These are phyloP conservation scores for Wallacemonas rigidus DNA, from an alignment of 208 protist genomes.

Conservation along the genomic window DNA sequence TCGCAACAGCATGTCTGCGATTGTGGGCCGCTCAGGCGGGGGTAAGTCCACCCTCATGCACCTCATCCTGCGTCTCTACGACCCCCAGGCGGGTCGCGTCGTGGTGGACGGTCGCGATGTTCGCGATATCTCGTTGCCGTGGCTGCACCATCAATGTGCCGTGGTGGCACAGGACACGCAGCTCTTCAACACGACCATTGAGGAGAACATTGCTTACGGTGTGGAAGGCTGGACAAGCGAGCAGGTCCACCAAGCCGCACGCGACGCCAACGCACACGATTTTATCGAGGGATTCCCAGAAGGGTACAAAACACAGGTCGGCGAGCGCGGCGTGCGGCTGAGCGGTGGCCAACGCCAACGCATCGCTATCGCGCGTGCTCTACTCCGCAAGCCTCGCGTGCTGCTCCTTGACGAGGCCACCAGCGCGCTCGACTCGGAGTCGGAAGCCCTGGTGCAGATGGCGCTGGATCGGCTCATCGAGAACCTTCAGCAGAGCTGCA, in stretches of 20 bases:
- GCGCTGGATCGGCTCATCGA: conserved; percentile 67
- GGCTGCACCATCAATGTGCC: conserved; percentile 69
- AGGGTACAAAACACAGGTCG: conserved; percentile 49
- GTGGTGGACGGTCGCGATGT: conserved; percentile 37
- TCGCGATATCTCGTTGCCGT: conserved; percentile 34
- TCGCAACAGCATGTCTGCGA: conserved; percentile 29
- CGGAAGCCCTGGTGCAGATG: conserved; percentile 90
- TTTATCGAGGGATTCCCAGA: conserved; percentile 49
- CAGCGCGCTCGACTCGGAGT: conserved; percentile 65
- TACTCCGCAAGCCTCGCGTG: conserved; percentile 81
- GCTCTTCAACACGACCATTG: conserved; percentile 93
- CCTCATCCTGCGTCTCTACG: conserved; percentile 49
- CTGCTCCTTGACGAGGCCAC: conserved; percentile 96
- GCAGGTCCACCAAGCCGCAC: conserved; percentile 41
- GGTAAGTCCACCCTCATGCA: conserved; percentile 63
- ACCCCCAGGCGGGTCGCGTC: conserved; percentile 60
- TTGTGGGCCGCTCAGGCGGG: conserved; percentile 54
- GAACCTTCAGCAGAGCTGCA: conserved; percentile 54
- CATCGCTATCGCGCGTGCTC: conserved; percentile 92
- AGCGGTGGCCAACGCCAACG: conserved; percentile 95
- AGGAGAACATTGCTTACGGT: conserved; percentile 72
- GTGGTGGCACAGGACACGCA: conserved; percentile 98
- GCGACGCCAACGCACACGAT: conserved; percentile 58
- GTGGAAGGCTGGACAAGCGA: conserved; percentile 29
- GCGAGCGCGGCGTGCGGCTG: conserved; percentile 82